Conservation (phyloP, 2,329 filamentous ascomycete species). For the Pseudonectria buxi region DNA sequence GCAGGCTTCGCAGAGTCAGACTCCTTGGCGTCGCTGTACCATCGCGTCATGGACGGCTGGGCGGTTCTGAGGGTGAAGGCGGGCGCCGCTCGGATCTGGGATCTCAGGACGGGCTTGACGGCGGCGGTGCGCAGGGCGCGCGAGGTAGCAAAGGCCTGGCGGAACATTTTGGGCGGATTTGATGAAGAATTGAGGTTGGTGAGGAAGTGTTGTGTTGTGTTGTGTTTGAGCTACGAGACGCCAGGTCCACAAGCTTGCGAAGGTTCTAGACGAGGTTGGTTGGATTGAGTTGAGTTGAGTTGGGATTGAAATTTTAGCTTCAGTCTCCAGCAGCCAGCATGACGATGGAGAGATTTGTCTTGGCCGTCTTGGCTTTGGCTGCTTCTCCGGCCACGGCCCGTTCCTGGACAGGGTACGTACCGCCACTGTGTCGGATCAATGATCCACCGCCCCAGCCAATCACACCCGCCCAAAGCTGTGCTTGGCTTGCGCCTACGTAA, state of each 20-base stretch:
- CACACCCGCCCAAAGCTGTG: conserved; percentile 1
- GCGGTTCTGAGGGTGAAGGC: conserved; percentile 30
- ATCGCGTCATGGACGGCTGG: conserved; percentile 32
- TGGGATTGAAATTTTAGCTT: conserved; percentile 24
- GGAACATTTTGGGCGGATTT: conserved; percentile 34
- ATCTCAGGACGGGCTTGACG: conserved; percentile 29
- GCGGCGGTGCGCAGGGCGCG: conserved; percentile 37
- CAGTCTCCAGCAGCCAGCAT: conserved; percentile 21
- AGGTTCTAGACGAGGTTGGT: too few species aligned
- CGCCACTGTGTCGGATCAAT: conserved; percentile 21
- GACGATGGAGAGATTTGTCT: conserved; percentile 9
- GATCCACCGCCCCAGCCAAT: conserved; percentile 19
- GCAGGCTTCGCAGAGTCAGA: conserved; percentile 21
- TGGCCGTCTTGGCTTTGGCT: not conserved
- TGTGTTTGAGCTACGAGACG: conserved; percentile 1
- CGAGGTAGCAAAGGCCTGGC: conserved; percentile 37
- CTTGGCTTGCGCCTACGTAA: conserved; percentile 9
- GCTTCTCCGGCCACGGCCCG: conserved; percentile 16
- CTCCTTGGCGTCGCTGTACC: conserved; percentile 44
- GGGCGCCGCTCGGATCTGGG: conserved; percentile 32
- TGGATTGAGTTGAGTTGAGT: too few species aligned
- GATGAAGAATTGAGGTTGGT: conserved; percentile 1
- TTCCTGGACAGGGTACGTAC: conserved; percentile 16
- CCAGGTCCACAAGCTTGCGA: conserved; percentile 5
- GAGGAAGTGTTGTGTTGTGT: conserved; percentile 5